Evolutionary conservation across 2,329 filamentous ascomycete species (phyloP).

Genomic region (Colletotrichum lindemuthianum): DNA sequence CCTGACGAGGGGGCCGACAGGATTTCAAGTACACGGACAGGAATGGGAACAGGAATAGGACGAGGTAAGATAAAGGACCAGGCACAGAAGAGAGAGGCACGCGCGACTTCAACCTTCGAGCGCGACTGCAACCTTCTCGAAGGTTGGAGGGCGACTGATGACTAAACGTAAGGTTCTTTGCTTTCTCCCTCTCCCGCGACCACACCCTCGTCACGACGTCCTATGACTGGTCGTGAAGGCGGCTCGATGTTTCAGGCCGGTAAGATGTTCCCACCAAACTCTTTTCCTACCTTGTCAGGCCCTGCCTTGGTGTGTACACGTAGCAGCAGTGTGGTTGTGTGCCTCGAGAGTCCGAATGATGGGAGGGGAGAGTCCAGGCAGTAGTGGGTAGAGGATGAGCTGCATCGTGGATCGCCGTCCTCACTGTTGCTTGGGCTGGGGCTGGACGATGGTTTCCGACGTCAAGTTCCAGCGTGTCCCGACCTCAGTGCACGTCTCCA

Average conservation of each 20-base stretch:
- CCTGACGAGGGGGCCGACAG: not conserved
- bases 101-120: not conserved
- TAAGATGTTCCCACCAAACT: slow-evolving; percentile 35
- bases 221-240: slow-evolving; percentile 21
- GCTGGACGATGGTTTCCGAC: slow-evolving; percentile 1
- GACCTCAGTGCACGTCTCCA: slow-evolving; percentile 7
- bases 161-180: slow-evolving; percentile 27
- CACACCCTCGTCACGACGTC: slow-evolving; percentile 4
- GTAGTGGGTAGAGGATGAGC: no score
- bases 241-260: slow-evolving; percentile 34
- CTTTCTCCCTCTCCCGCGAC: slow-evolving; percentile 14
- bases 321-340: no score
- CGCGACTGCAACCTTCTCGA: slow-evolving; percentile 22
- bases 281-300: slow-evolving; percentile 8
- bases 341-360: no score
- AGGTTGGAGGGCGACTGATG: not conserved
- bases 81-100: no score
- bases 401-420: not conserved
- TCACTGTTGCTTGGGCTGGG: slow-evolving; percentile 1
- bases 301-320: not conserved
- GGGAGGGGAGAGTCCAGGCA: no score
- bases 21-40: not conserved
- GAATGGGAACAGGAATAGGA: not conserved
- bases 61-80: no score
- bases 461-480: slow-evolving; percentile 1